A percentile compares a stretch with the other conserved stretches of the same genome.
phyloP scores from a whole-genome alignment of 352 stramenopile genomes.

The Heterotrichella gracilis region DNA sequence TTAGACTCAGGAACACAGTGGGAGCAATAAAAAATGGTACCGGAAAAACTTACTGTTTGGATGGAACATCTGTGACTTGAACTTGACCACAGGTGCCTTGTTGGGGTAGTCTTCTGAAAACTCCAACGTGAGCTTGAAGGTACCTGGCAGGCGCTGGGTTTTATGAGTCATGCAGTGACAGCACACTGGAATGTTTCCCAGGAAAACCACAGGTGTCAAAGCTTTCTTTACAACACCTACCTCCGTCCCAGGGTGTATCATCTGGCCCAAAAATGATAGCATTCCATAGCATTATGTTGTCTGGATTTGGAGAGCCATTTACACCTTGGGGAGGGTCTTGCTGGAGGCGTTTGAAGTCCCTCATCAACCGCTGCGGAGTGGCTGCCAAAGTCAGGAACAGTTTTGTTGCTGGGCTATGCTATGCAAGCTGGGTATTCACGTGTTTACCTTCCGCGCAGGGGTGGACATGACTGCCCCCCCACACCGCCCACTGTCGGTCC shows the following conservation, averaged over 20 bases:
- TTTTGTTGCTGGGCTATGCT: too few species aligned
- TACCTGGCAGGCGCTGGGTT: slow-evolving; percentile 23
- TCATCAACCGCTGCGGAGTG: slow-evolving; percentile 55
- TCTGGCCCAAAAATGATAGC: slow-evolving; percentile 61
- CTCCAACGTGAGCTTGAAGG: slow-evolving; percentile 85
- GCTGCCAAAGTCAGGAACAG: too few species aligned
- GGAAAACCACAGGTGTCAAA: slow-evolving; percentile 14
- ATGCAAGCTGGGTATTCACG: too few species aligned
- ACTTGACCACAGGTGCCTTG: slow-evolving; percentile 80
- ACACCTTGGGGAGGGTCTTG: slow-evolving; percentile 84
- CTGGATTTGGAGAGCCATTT: slow-evolving; percentile 77
- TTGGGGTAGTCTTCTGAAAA: slow-evolving; percentile 99
- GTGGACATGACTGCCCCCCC: too few species aligned
- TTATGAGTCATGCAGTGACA: background rate
- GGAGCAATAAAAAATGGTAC: background rate
- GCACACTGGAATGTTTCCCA: background rate
- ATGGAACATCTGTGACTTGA: slow-evolving; percentile 97
- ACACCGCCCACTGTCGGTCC: too few species aligned
- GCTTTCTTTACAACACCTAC: slow-evolving; percentile 25
- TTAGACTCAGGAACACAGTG: background rate
- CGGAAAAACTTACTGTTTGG: slow-evolving; percentile 56
- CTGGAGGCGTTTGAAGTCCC: slow-evolving; percentile 81
- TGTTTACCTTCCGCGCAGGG: too few species aligned
- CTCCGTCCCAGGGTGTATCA: slow-evolving; percentile 90
- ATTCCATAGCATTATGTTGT: slow-evolving; percentile 29